Conservation (phyloP, 305 asterid genomes). For the Fraxinus platypoda region DNA sequence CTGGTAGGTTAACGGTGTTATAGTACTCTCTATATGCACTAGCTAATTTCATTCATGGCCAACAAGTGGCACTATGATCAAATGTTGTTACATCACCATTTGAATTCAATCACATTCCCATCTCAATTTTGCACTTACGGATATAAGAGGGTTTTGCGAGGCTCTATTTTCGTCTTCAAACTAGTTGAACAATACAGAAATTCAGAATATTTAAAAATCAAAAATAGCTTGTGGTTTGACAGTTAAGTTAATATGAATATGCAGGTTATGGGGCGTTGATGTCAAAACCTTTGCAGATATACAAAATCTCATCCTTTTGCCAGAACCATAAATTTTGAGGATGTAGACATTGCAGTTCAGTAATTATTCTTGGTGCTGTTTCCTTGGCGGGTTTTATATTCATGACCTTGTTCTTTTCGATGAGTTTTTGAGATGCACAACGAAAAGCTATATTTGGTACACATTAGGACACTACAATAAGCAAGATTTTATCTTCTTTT, state of each 20-base stretch:
- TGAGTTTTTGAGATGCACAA: neutral
- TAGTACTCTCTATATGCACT: neutral
- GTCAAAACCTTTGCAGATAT: constrained; percentile 75
- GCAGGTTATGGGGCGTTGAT: constrained; percentile 92
- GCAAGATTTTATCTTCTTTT: neutral
- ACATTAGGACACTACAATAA: neutral
- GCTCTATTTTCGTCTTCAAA: neutral
- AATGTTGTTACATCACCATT: neutral
- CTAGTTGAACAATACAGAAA: neutral
- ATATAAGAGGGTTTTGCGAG: neutral
- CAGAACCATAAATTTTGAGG: constrained; percentile 15
- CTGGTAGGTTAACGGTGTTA: constrained; percentile 50
- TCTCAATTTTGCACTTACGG: neutral
- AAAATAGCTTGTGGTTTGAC: neutral
- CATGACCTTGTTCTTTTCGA: neutral
- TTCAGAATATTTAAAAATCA: neutral
- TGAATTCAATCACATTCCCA: neutral
- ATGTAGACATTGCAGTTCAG: neutral
- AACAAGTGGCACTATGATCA: neutral
- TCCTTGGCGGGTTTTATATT: neutral
- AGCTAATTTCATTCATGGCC: neutral
- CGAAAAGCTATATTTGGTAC: neutral
- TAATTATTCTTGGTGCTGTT: neutral
- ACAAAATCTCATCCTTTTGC: constrained; percentile 43
- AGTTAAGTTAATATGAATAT: neutral